phyloP scores from a whole-genome alignment of 148 eudicot genomes.

The Fagopyrum homotropicum region DNA sequence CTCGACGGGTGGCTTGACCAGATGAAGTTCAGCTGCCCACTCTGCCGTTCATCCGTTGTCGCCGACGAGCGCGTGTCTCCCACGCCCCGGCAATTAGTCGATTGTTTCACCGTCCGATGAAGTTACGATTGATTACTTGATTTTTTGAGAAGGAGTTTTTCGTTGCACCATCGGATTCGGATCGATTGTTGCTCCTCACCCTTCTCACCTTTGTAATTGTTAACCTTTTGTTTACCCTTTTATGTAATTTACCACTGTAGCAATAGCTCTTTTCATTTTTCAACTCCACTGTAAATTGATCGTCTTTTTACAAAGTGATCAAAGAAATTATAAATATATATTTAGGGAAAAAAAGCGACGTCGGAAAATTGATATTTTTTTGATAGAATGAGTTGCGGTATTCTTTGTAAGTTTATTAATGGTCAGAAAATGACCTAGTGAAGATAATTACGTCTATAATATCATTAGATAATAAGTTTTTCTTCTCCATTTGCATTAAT shows the following conservation, averaged over 20 bases:
- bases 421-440: too few relatives aligned
- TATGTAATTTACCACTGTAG: conserved; percentile 3
- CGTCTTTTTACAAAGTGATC: neutral
- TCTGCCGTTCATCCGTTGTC: conserved; percentile 54
- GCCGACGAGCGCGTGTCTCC: conserved; percentile 30
- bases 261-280: neutral
- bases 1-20: conserved; percentile 70
- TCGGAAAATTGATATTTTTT: neutral
- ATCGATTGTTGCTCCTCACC: neutral
- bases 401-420: too few relatives aligned
- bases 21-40: conserved; percentile 58
- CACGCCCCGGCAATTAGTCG: conserved; percentile 33
- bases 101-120: conserved; percentile 35
- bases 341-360: neutral
- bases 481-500: too few relatives aligned
- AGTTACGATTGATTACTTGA: neutral
- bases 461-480: too few relatives aligned
- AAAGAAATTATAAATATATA: neutral
- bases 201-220: neutral
- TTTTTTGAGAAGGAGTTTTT: conserved; percentile 7
- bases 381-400: too few relatives aligned
- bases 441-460: too few relatives aligned
- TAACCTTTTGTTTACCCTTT: neutral
- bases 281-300: neutral
- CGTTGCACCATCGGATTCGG: neutral